Conservation (phyloP, 2,329 filamentous ascomycete genomes). For the Alternaria consortialis region DNA sequence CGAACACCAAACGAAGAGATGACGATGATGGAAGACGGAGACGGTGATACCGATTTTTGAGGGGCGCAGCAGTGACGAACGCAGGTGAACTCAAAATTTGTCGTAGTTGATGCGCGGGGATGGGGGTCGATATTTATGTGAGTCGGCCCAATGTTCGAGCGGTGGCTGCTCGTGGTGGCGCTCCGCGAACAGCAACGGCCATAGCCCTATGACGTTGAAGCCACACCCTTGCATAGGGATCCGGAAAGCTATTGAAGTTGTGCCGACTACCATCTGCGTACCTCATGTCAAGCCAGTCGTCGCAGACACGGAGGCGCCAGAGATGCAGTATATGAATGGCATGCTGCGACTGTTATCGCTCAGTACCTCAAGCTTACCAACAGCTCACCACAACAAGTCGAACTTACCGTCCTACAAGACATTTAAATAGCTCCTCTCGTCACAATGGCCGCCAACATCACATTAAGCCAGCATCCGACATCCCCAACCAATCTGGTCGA, state of each 20-base stretch:
- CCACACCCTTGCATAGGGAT: background rate
- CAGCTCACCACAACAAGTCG: background rate
- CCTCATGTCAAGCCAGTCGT: background rate
- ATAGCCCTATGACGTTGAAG: background rate
- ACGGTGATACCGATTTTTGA: background rate
- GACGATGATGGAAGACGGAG: background rate
- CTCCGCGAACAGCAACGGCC: constrained; percentile 1
- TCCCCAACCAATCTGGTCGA: constrained; percentile 15
- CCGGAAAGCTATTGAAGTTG: background rate
- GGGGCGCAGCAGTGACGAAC: too few species aligned
- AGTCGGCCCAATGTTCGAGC: constrained; percentile 1
- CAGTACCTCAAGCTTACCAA: background rate
- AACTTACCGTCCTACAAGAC: background rate
- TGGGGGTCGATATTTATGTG: background rate
- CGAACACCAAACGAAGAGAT: background rate
- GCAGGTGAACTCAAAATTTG: too few species aligned
- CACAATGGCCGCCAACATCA: background rate
- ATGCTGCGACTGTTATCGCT: background rate
- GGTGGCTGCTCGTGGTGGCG: background rate
- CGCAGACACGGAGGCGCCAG: background rate
- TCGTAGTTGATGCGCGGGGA: background rate
- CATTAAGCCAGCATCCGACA: constrained; percentile 15
- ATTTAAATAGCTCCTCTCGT: background rate
- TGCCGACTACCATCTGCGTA: background rate
- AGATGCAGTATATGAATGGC: background rate